Conservation (phyloP, 2,329 filamentous ascomycete genomes). For the Xylaria sp. region DNA sequence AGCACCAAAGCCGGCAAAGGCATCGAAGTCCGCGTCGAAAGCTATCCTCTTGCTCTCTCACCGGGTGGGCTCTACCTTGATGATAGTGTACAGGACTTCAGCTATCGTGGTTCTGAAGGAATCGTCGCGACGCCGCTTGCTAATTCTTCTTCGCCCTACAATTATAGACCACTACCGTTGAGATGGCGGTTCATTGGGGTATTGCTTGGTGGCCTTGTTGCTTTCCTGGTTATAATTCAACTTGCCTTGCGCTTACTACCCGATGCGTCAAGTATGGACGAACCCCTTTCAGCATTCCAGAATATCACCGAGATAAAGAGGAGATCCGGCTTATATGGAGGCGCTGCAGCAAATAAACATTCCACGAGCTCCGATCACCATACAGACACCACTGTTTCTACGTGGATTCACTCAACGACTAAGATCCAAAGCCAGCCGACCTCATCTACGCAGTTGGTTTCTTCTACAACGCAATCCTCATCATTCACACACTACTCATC, state of each 20-base stretch:
- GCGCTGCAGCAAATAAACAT: neutral
- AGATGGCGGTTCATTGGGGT: constrained; percentile 37
- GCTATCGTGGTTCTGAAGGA: constrained; percentile 43
- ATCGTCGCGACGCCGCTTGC: constrained; percentile 36
- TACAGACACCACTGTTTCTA: constrained; percentile 13
- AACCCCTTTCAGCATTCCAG: constrained; percentile 26
- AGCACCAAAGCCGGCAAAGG: constrained; percentile 39
- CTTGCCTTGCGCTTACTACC: constrained; percentile 48
- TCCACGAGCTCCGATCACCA: constrained; percentile 33
- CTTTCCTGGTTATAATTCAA: constrained; percentile 46
- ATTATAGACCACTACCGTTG: constrained; percentile 44
- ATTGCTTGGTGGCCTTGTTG: constrained; percentile 37
- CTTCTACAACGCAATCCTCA: neutral
- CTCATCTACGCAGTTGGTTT: neutral
- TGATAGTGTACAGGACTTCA: constrained; percentile 33
- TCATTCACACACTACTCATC: neutral
- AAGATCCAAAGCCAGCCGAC: neutral
- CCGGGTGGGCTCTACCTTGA: constrained; percentile 38
- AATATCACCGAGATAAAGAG: constrained; percentile 39
- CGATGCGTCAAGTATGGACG: constrained; percentile 31
- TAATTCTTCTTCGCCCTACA: constrained; percentile 30
- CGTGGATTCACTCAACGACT: neutral
- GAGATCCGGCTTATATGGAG: constrained; percentile 28
- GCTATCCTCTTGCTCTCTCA: constrained; percentile 32
- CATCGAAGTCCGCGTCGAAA: constrained; percentile 39